Conservation (phyloP, 2,329 filamentous ascomycete species). For the Rhynchosporium graminicola region DNA sequence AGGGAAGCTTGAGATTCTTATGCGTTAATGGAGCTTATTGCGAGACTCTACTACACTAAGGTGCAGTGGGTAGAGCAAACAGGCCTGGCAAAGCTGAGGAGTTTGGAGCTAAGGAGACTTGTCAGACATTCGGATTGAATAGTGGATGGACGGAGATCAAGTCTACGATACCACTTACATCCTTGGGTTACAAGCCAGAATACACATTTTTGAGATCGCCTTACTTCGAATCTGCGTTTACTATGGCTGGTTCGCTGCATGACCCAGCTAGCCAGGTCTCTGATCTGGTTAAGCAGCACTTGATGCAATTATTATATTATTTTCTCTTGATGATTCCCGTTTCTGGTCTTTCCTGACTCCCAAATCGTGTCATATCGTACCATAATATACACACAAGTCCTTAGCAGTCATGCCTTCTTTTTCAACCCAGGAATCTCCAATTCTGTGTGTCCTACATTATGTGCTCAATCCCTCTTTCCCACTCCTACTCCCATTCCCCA, state of each 20-base stretch:
- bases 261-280: too few species aligned
- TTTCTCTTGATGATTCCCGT: not conserved
- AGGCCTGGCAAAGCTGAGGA: not conserved
- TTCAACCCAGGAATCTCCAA: not conserved
- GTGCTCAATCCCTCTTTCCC: slow-evolving; percentile 26
- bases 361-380: slow-evolving; percentile 2
- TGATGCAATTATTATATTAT: slow-evolving; percentile 6
- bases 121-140: not conserved
- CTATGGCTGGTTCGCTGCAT: too few species aligned
- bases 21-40: not conserved
- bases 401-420: not conserved
- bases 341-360: slow-evolving; percentile 5
- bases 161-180: too few species aligned
- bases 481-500: slow-evolving; percentile 31
- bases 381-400: not conserved
- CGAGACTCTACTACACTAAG: not conserved
- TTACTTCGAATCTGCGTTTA: too few species aligned
- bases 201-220: too few species aligned
- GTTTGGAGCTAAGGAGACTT: not conserved
- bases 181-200: too few species aligned
- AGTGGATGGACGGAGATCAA: not conserved
- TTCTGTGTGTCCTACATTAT: not conserved
- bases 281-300: not conserved
- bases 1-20: not conserved
- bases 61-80: not conserved